Conservation (phyloP, 495 filamentous ascomycete species). For the Penicillium manginii region DNA sequence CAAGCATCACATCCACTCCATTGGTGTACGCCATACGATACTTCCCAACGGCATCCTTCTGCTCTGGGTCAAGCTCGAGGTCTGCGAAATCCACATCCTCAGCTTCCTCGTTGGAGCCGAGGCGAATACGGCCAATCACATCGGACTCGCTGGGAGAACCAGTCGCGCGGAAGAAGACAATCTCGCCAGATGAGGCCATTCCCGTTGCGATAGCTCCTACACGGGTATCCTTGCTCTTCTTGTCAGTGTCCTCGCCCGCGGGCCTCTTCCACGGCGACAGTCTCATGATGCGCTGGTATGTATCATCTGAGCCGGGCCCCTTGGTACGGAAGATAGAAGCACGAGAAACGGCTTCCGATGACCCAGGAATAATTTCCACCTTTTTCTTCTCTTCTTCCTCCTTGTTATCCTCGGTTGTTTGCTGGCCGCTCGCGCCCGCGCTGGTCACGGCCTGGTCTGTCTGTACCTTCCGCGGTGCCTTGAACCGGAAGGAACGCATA, state of each 20-base stretch:
- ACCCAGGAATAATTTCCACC: constrained; percentile 33
- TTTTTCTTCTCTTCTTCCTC: constrained; percentile 26
- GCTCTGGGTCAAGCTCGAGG: constrained; percentile 34
- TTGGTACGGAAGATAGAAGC: constrained; percentile 66
- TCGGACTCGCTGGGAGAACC: constrained; percentile 58
- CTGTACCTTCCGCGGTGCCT: constrained; percentile 40
- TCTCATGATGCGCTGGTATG: constrained; percentile 79
- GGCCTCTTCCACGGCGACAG: constrained; percentile 63
- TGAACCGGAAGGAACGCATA: constrained; percentile 76
- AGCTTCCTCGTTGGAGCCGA: constrained; percentile 66
- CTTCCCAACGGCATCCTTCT: constrained; percentile 42
- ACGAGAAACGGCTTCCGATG: constrained; percentile 59
- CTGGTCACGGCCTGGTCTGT: constrained; percentile 6
- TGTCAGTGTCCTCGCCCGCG: constrained; percentile 31
- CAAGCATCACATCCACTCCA: constrained; percentile 67
- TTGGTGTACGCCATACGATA: constrained; percentile 82
- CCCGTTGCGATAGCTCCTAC: constrained; percentile 78
- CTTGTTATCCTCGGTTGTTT: constrained; percentile 14
- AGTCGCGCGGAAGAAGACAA: constrained; percentile 77
- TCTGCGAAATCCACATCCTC: constrained; percentile 80
- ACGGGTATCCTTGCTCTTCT: constrained; percentile 37
- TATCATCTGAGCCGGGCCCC: constrained; percentile 53
- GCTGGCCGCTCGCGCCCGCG: constrained; percentile 4
- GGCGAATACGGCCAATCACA: constrained; percentile 67
- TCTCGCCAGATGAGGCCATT: constrained; percentile 70